Evolutionary conservation across 306 rosid genomes (phyloP).

Genomic region (Prunus kanzakura): DNA sequence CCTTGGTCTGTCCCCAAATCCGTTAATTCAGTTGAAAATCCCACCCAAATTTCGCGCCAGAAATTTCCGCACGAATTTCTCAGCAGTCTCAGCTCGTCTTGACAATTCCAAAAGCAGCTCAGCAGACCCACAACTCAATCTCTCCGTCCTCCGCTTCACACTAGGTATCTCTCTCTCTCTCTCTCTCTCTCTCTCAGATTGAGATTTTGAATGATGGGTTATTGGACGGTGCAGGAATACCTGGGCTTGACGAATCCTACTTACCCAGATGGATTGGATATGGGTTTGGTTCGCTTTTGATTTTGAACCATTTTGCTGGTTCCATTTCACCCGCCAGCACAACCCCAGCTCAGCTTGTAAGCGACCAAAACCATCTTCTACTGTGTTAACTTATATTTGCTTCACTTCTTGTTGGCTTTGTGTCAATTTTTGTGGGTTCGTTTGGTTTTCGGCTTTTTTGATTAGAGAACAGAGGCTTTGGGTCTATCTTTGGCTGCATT

Average conservation of each 20-base stretch:
- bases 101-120: conserved; percentile 48
- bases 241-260: conserved; percentile 93
- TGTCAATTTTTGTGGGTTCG: neutral
- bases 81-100: conserved; percentile 44
- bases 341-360: conserved; percentile 66
- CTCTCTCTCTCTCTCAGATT: neutral
- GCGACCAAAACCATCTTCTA: neutral
- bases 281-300: conserved; percentile 78
- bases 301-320: conserved; percentile 68
- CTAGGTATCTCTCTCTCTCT: conserved; percentile 43
- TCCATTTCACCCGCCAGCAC: conserved; percentile 42
- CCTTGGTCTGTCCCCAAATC: conserved; percentile 17
- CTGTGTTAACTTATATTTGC: neutral
- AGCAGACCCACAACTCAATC: conserved; percentile 55
- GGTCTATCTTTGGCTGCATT: conserved; percentile 82
- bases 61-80: conserved; percentile 17
- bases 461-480: conserved; percentile 71
- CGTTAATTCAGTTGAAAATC: conserved; percentile 29
- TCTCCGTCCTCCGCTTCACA: conserved; percentile 90
- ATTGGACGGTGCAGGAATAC: conserved; percentile 52
- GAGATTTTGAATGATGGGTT: neutral
- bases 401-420: neutral
- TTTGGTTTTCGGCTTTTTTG: conserved; percentile 19
- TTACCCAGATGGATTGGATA: conserved; percentile 97
- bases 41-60: conserved; percentile 28